Evolutionary conservation across 805 yeast species (phyloP).

Genomic region (Candida berthetii): DNA sequence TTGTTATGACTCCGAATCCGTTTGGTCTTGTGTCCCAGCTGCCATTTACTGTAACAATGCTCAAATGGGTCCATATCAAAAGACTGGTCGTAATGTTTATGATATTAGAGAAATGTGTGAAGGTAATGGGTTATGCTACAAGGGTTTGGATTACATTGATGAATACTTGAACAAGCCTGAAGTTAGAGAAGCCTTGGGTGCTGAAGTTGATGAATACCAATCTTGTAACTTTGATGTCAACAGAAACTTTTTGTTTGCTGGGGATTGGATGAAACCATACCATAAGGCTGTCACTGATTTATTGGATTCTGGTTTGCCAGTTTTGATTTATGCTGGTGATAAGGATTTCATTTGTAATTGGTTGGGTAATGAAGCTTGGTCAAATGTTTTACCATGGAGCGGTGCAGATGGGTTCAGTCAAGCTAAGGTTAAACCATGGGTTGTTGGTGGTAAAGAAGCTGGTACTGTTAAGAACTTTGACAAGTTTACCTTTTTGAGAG

Average conservation of each 20-base stretch:
- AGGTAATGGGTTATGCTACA: slow-evolving; percentile 67
- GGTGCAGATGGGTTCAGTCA: slow-evolving; percentile 46
- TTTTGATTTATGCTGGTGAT: slow-evolving; percentile 90
- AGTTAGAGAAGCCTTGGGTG: slow-evolving; percentile 82
- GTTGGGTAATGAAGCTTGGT: slow-evolving; percentile 91
- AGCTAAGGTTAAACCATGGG: slow-evolving; percentile 40
- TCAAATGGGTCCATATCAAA: slow-evolving; percentile 74
- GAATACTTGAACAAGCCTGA: slow-evolving; percentile 69
- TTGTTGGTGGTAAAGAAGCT: slow-evolving; percentile 42
- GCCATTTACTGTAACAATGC: slow-evolving; percentile 82
- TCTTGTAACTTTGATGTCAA: slow-evolving; percentile 76
- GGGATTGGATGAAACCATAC: slow-evolving; percentile 92
- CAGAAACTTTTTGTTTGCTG: slow-evolving; percentile 75
- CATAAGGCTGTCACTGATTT: slow-evolving; percentile 67
- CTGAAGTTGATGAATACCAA: slow-evolving; percentile 74
- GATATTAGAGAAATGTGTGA: slow-evolving; percentile 83
- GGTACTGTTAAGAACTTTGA: slow-evolving; percentile 65
- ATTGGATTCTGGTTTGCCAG: slow-evolving; percentile 71
- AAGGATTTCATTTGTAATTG: slow-evolving; percentile 95
- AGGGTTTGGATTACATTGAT: slow-evolving; percentile 69
- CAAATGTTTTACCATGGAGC: slow-evolving; percentile 66
- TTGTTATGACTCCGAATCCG: slow-evolving; percentile 71
- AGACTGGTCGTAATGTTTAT: slow-evolving; percentile 86
- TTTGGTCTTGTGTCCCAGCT: slow-evolving; percentile 89
- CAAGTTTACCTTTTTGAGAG: slow-evolving; percentile 73